phyloP scores from a whole-genome alignment of 2,329 filamentous ascomycete species.

The Pestalotiopsis sp. region DNA sequence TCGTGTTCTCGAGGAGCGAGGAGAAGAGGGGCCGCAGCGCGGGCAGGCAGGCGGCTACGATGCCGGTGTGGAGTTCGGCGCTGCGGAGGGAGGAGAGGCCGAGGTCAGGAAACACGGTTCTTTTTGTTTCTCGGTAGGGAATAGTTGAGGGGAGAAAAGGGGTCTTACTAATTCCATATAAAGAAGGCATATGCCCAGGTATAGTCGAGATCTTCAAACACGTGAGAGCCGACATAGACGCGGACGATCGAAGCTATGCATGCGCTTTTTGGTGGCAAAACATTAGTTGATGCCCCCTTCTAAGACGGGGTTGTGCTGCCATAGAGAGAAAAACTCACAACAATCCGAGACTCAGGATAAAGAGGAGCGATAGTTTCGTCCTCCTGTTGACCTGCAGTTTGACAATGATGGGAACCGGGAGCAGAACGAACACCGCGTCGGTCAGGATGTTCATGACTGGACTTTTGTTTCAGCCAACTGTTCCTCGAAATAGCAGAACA shows the following conservation, averaged over 20 bases:
- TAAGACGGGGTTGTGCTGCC: background rate
- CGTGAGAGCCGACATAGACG: slow-evolving; percentile 3
- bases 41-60: slow-evolving; percentile 16
- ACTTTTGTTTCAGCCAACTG: background rate
- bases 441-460: slow-evolving; percentile 16
- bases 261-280: background rate
- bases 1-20: slow-evolving; percentile 15
- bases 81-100: background rate
- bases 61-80: slow-evolving; percentile 17
- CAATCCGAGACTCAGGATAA: slow-evolving; percentile 12
- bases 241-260: slow-evolving; percentile 13
- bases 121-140: too few relatives aligned
- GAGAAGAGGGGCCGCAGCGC: slow-evolving; percentile 15
- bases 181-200: slow-evolving; percentile 13
- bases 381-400: slow-evolving; percentile 15
- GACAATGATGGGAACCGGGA: slow-evolving; percentile 15
- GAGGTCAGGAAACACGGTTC: background rate
- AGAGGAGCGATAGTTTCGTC: slow-evolving; percentile 10
- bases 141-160: background rate
- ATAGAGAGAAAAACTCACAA: slow-evolving; percentile 5
- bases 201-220: slow-evolving; percentile 12
- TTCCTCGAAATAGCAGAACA: background rate
- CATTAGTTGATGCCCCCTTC: background rate
- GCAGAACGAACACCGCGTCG: slow-evolving; percentile 13
- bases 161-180: slow-evolving; percentile 14